Percentiles rank a stretch among this genome's conserved stretches.
These are phyloP conservation scores for Coprinopsis cinerea DNA, from an alignment of 768 basidiomycete genomes.

Conservation along the genomic window DNA sequence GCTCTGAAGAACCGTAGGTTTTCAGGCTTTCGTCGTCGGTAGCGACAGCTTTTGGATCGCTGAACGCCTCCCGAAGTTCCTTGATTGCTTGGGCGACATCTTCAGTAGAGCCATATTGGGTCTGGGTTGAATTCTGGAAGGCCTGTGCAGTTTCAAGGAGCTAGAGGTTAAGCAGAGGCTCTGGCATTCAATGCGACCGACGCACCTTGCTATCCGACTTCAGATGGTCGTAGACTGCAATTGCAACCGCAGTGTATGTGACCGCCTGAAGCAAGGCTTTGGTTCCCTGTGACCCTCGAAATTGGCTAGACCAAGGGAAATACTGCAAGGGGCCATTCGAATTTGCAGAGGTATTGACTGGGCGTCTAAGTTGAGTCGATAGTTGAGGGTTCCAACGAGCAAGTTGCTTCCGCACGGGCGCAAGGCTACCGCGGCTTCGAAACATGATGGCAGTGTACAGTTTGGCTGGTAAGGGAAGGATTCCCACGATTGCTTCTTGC, in stretches of 20 bases:
- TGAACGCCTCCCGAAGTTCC: conserved; percentile 43
- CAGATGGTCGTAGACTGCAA: conserved; percentile 23
- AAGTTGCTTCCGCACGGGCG: not conserved
- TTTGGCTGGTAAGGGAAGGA: not conserved
- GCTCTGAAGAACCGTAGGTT: conserved; percentile 60
- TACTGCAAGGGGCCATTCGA: conserved; percentile 17
- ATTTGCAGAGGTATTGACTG: not conserved
- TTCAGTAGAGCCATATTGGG: conserved; percentile 38
- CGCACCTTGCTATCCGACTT: conserved; percentile 19
- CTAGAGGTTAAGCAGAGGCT: conserved; percentile 1
- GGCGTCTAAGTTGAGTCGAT: not conserved
- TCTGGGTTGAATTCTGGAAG: conserved; percentile 7
- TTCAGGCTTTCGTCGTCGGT: conserved; percentile 46
- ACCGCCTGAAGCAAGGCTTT: conserved; percentile 31
- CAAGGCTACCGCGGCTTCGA: conserved; percentile 4
- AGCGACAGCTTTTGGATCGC: conserved; percentile 39
- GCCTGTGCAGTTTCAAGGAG: not conserved
- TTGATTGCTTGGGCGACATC: conserved; percentile 47
- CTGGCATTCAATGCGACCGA: not conserved
- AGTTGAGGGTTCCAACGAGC: not conserved
- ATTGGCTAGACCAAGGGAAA: conserved; percentile 37
- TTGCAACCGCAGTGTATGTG: conserved; percentile 30
- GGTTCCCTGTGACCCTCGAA: conserved; percentile 26
- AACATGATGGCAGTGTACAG: conserved; percentile 8
- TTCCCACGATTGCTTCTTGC: conserved; percentile 8